These are phyloP conservation scores for Alisma plantagoaquatica DNA, from an alignment of 106 monocot species.

Conservation along the genomic window DNA sequence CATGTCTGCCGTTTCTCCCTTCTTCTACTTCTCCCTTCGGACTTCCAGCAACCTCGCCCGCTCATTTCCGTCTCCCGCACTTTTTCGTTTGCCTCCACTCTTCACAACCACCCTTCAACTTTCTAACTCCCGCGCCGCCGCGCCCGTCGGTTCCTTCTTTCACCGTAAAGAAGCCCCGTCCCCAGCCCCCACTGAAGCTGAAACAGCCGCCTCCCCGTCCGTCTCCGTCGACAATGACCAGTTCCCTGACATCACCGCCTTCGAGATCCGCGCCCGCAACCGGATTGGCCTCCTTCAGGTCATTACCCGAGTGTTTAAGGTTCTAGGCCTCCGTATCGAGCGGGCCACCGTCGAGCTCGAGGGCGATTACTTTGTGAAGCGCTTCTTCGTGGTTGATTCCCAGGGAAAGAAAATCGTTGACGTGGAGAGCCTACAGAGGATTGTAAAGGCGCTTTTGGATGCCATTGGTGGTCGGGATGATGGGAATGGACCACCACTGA, in stretches of 20 bases:
- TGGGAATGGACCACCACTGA: too few relatives aligned
- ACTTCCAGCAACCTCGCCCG: background rate
- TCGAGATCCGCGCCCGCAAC: slow-evolving; percentile 25
- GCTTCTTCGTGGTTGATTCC: slow-evolving; percentile 28
- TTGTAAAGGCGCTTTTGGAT: slow-evolving; percentile 9
- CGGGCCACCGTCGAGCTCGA: slow-evolving; percentile 23
- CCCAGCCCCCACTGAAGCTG: too few relatives aligned
- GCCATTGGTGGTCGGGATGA: slow-evolving; percentile 6
- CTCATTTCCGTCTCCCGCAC: background rate
- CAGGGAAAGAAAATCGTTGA: slow-evolving; percentile 21
- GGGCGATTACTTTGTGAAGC: slow-evolving; percentile 18
- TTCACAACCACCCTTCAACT: background rate
- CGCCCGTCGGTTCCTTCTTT: too few relatives aligned
- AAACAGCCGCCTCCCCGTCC: background rate
- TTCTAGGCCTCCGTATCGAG: slow-evolving; percentile 27
- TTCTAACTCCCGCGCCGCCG: background rate
- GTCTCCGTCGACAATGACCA: slow-evolving; percentile 12
- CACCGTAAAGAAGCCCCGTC: too few relatives aligned
- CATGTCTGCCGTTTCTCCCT: too few relatives aligned
- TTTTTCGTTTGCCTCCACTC: slow-evolving; percentile 5
- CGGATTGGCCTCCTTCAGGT: slow-evolving; percentile 23
- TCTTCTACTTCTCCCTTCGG: too few relatives aligned
- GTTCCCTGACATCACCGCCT: slow-evolving; percentile 15
- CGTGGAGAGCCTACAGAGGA: slow-evolving; percentile 11
- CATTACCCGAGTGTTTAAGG: slow-evolving; percentile 16